A percentile compares a stretch with the other conserved stretches of the same genome.
phyloP scores from a whole-genome alignment of 768 basidiomycete genomes.

The Mycena vitilis region DNA sequence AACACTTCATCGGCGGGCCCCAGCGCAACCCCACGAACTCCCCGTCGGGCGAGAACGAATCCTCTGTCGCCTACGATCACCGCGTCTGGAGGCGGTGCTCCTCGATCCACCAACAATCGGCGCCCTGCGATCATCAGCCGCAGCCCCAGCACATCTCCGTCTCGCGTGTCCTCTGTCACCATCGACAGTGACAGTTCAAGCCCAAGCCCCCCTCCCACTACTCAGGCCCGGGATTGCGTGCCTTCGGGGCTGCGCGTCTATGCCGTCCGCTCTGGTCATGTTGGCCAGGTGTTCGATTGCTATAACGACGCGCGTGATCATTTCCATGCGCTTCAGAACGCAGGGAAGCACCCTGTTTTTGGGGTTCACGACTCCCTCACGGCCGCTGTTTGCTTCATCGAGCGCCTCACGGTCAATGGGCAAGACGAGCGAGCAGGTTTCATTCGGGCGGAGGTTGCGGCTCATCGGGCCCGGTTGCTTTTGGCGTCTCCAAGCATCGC shows the following conservation, averaged over 20 bases:
- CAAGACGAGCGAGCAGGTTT: background rate
- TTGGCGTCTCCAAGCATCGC: too few relatives aligned
- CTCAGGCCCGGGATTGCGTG: too few relatives aligned
- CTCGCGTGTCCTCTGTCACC: too few relatives aligned
- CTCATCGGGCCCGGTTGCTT: background rate
- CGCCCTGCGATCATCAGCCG: background rate
- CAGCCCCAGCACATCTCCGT: slow-evolving; percentile 10
- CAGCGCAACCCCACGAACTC: too few relatives aligned
- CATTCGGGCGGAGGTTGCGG: background rate
- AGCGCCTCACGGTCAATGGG: background rate
- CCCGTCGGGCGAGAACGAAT: too few relatives aligned
- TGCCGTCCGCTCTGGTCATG: background rate
- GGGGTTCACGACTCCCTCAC: background rate
- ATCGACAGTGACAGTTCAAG: too few relatives aligned
- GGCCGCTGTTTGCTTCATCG: background rate
- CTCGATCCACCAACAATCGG: too few relatives aligned
- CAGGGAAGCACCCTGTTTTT: background rate
- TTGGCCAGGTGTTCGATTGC: background rate
- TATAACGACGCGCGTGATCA: background rate
- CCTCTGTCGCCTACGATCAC: too few relatives aligned
- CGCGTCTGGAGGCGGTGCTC: too few relatives aligned
- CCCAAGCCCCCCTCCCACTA: too few relatives aligned
- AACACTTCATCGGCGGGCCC: too few relatives aligned
- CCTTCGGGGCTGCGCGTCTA: background rate
- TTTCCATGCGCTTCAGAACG: background rate